Base-by-base conservation (phyloP, 2,329 filamentous ascomycete genomes). In the Fusarium sulawesiense region DNA sequence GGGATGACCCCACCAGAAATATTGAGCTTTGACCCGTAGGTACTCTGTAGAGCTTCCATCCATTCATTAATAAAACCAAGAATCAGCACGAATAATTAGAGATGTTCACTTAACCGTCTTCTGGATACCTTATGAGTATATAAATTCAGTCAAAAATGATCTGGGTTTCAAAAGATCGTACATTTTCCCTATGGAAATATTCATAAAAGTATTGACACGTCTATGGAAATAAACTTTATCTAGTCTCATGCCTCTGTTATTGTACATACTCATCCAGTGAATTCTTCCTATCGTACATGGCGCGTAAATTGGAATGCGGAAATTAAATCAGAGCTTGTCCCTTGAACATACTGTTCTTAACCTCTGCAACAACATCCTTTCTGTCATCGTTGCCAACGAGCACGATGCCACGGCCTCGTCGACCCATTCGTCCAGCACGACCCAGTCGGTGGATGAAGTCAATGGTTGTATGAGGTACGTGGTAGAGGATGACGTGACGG, bases 381-480 rank as follows among this genome's bases (percentile, higher is more conserved):
- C 96, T 86, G 79, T 98, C 96, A 67, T 94, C 88, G 79, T 92
- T 95, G 66, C 94, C 95, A 3, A 98, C 93, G 37, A 99, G 83
- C 29, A 98, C 94, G 70, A 98, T 90, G 21, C 94, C 96, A 59
- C 94, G 87, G 18, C 96, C 96, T 78, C 96, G 88, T 66, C 94
- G 88, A 4, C 94, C 94, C 93, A 98, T 98, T 34, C 96, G 88
- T 0, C 96, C 96, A 2, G 96, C 93, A 60, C 96, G 88, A 18
- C 96, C 96, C 7, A 98, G 88, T 18, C 97, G 91, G 80, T 99
- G 97, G 76, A 99, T 98, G 76, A 99, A 99, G 80, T 99, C 97
- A 64, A 99, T 97, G 0, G 94, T 97, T 0, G 93, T 97, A 78
- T 98, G 95, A 7, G 96, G 96, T n/a, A 99, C 95, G 78, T 99